Percentiles rank a stretch among this genome's conserved stretches.
Conservation (phyloP, 257 asterid genomes). For the Coffea canephora region DNA sequence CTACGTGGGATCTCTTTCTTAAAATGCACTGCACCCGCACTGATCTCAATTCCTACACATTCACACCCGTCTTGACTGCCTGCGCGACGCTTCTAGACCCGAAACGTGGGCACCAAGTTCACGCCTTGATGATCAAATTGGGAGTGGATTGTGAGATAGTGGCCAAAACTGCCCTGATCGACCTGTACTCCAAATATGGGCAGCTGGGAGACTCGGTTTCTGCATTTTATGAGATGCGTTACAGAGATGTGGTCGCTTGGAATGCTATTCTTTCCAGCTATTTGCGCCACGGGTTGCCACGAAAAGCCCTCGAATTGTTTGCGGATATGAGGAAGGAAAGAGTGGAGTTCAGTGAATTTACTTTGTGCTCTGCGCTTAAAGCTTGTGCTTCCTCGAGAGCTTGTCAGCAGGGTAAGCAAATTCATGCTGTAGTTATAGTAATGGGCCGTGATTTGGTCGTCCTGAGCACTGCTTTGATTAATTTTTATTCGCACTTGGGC, state of each 20-base stretch:
- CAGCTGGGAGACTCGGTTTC: conserved; percentile 11
- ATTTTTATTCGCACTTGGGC: conserved; percentile 20
- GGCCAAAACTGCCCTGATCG: conserved; percentile 24
- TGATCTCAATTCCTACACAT: conserved; percentile 25
- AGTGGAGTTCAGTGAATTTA: conserved; percentile 19
- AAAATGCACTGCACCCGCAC: conserved; percentile 8
- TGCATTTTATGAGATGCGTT: conserved; percentile 23
- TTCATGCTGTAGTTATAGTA: conserved; percentile 23
- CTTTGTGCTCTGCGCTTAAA: conserved; percentile 28
- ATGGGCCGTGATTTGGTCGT: conserved; percentile 28
- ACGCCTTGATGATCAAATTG: conserved; percentile 24
- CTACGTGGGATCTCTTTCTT: conserved; percentile 21
- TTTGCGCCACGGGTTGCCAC: conserved; percentile 18
- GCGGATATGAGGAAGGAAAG: conserved; percentile 17
- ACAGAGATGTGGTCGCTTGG: conserved; percentile 27
- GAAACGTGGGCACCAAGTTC: conserved; percentile 14
- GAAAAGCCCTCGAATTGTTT: conserved; percentile 16
- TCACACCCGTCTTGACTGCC: conserved; percentile 26
- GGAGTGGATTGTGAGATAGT: conserved; percentile 17
- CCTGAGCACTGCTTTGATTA: conserved; percentile 26
- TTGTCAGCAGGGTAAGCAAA: conserved; percentile 24
- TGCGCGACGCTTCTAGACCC: conserved; percentile 18
- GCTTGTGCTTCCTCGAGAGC: conserved; percentile 24
- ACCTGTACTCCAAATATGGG: conserved; percentile 25
- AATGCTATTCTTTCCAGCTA: conserved; percentile 24